A percentile compares a stretch with the other conserved stretches of the same genome.
These are phyloP conservation scores for Physcia stellaris DNA, from an alignment of 495 filamentous ascomycete genomes.

Conservation along the genomic window DNA sequence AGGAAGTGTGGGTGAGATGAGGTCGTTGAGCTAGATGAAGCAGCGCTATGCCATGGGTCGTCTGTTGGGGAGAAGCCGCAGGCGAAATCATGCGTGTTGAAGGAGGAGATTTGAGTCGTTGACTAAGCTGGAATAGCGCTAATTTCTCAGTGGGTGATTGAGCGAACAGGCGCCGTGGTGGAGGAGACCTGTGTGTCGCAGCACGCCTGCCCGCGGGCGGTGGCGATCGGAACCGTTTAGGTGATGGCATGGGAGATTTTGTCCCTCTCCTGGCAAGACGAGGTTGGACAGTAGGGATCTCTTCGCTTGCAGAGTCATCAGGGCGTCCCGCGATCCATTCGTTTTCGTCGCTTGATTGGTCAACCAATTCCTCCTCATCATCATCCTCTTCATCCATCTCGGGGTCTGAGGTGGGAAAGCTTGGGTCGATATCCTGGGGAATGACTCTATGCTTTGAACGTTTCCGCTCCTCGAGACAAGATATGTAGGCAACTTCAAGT, in stretches of 20 bases:
- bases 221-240: constrained; percentile 35
- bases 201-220: constrained; percentile 32
- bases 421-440: constrained; percentile 94
- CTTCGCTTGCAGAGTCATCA: constrained; percentile 36
- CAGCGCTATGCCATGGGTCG: constrained; percentile 30
- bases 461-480: constrained; percentile 66
- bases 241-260: constrained; percentile 23
- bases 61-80: constrained; percentile 25
- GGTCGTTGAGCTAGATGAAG: constrained; percentile 50
- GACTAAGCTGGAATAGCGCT: constrained; percentile 47
- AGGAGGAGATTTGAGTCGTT: constrained; percentile 34
- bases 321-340: constrained; percentile 44
- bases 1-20: constrained; percentile 58
- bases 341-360: constrained; percentile 42
- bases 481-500: constrained; percentile 84
- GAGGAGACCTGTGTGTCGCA: constrained; percentile 33
- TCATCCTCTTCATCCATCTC: constrained; percentile 65
- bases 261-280: constrained; percentile 1
- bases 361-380: constrained; percentile 37
- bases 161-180: constrained; percentile 51
- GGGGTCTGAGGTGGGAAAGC: constrained; percentile 85
- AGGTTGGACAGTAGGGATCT: constrained; percentile 19
- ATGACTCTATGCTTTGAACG: constrained; percentile 63
- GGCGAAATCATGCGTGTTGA: constrained; percentile 36
- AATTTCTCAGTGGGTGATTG: constrained; percentile 56